Evolutionary conservation across 129 eudicot species (phyloP).

Genomic region (Heracleum sosnowskyi): DNA sequence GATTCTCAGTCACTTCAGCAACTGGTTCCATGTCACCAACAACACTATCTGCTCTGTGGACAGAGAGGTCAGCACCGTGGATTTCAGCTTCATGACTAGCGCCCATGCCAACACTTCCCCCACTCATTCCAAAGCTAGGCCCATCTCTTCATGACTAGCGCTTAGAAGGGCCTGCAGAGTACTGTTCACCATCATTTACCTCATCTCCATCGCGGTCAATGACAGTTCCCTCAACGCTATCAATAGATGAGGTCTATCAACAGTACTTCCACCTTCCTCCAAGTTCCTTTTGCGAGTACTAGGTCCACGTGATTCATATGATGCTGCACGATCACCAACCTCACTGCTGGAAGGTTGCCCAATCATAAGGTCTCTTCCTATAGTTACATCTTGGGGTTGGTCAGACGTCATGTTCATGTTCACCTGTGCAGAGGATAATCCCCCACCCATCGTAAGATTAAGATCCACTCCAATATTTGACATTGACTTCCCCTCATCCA

Average conservation of each 20-base stretch:
- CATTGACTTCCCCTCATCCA: constrained; percentile 58
- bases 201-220: constrained; percentile 96
- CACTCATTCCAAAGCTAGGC: constrained; percentile 72
- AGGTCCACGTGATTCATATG: constrained; percentile 92
- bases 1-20: constrained; percentile 83
- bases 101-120: constrained; percentile 98
- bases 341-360: constrained; percentile 94
- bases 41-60: constrained; percentile 64
- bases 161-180: constrained; percentile 82
- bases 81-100: constrained; percentile 98
- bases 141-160: constrained; percentile 55
- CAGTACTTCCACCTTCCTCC: constrained; percentile 96
- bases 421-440: constrained; percentile 40
- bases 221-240: constrained; percentile 78
- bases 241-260: constrained; percentile 53
- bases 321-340: constrained; percentile 94
- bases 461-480: constrained; percentile 73
- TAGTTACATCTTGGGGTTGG: constrained; percentile 46
- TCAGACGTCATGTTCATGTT: constrained; percentile 33
- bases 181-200: constrained; percentile 64
- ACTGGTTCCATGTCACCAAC: constrained; percentile 80
- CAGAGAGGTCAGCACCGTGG: constrained; percentile 65
- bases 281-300: constrained; percentile 75
- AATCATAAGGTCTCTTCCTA: constrained; percentile 60
- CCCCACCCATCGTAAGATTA: constrained; percentile 74